Percentiles rank a stretch among this genome's conserved stretches.
phyloP scores from a whole-genome alignment of 306 rosid genomes.

The Trifolium subterraneum region DNA sequence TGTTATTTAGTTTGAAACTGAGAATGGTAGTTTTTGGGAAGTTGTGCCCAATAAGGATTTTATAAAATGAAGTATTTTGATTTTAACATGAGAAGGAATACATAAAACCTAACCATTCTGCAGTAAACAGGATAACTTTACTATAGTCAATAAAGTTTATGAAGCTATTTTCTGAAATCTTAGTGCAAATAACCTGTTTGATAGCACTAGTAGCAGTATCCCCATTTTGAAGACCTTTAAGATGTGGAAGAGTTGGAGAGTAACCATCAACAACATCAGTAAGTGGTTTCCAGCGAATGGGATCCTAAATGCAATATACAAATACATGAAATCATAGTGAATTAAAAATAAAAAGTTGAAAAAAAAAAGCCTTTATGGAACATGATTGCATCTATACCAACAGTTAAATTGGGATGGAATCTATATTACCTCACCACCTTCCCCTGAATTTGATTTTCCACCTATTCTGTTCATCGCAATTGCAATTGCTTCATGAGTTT shows the following conservation, averaged over 20 bases:
- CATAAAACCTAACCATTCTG: constrained; percentile 26
- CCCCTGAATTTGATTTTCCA: constrained; percentile 98
- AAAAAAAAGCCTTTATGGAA: neutral
- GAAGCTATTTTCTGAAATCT: constrained; percentile 37
- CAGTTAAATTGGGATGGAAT: constrained; percentile 20
- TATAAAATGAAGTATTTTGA: constrained; percentile 29
- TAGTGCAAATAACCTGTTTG: constrained; percentile 75
- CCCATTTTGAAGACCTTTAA: constrained; percentile 99
- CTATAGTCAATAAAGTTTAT: constrained; percentile 17
- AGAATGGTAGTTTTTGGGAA: constrained; percentile 22
- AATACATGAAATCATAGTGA: constrained; percentile 9
- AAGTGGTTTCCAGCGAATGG: constrained; percentile 97
- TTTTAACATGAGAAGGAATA: constrained; percentile 24
- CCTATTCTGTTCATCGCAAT: constrained; percentile 98
- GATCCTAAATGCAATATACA: constrained; percentile 68
- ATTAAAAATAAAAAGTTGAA: constrained; percentile 16
- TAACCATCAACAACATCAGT: constrained; percentile 97
- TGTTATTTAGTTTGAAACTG: constrained; percentile 13
- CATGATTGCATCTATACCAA: constrained; percentile 16
- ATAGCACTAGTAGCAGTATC: constrained; percentile 99
- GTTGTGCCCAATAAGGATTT: constrained; percentile 21
- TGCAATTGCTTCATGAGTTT: constrained; percentile 98
- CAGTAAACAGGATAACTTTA: constrained; percentile 23
- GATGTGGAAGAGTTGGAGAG: constrained; percentile 98
- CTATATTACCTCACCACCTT: constrained; percentile 95